Conservation (phyloP, 2,329 filamentous ascomycete genomes). For the Trichophyton rubrum region DNA sequence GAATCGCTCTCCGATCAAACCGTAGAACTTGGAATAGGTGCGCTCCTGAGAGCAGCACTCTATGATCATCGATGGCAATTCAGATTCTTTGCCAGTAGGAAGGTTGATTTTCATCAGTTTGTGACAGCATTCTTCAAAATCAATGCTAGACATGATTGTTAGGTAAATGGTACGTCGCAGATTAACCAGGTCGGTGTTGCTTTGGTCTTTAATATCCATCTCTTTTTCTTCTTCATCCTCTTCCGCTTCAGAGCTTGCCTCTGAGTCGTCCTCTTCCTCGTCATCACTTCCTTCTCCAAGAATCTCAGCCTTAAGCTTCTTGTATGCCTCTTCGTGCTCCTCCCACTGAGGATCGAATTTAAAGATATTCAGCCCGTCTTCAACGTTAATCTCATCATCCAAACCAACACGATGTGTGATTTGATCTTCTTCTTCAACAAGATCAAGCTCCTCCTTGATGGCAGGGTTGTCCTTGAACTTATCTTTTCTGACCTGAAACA, state of each 20-base stretch:
- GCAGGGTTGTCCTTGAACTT: slow-evolving; percentile 91
- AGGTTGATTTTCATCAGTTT: slow-evolving; percentile 92
- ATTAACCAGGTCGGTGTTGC: slow-evolving; percentile 89
- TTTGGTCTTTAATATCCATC: slow-evolving; percentile 95
- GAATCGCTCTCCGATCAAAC: slow-evolving; percentile 85
- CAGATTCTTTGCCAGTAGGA: slow-evolving; percentile 71
- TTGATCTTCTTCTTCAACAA: slow-evolving; percentile 96
- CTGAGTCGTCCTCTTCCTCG: slow-evolving; percentile 53
- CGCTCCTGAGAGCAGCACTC: slow-evolving; percentile 95
- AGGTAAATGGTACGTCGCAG: slow-evolving; percentile 89
- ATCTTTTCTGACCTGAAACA: slow-evolving; percentile 94
- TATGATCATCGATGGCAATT: slow-evolving; percentile 91
- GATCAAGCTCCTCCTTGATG: slow-evolving; percentile 79
- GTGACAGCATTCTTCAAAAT: slow-evolving; percentile 93
- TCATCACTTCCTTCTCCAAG: slow-evolving; percentile 83
- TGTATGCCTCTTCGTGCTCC: slow-evolving; percentile 80
- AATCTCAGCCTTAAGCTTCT: slow-evolving; percentile 83
- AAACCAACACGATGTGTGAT: slow-evolving; percentile 79
- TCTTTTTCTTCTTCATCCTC: slow-evolving; percentile 67
- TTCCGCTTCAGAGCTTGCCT: slow-evolving; percentile 55
- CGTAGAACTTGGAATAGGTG: slow-evolving; percentile 96
- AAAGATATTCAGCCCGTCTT: slow-evolving; percentile 89
- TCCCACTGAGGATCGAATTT: slow-evolving; percentile 86
- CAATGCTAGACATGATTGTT: slow-evolving; percentile 92
- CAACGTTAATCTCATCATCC: slow-evolving; percentile 70